These are phyloP conservation scores for Plasmodium malariae DNA, from an alignment of 169 alveolate genomes.

Conservation along the genomic window DNA sequence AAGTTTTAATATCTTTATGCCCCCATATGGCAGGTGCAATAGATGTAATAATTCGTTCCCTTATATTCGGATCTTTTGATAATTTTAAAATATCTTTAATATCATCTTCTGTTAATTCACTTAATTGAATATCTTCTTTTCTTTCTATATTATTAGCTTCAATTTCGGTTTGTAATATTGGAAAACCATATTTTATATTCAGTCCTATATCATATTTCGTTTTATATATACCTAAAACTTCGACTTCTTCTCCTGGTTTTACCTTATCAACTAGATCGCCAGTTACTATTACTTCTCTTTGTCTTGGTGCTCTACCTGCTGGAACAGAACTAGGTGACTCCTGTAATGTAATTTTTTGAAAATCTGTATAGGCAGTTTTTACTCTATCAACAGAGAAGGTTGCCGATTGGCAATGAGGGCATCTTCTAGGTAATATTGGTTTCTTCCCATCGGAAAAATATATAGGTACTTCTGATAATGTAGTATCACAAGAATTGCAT, in stretches of 20 bases:
- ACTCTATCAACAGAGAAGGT: conserved; percentile 93
- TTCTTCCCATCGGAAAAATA: conserved; percentile 84
- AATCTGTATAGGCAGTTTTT: conserved; percentile 96
- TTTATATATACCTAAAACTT: conserved; percentile 96
- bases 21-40: conserved; percentile 99
- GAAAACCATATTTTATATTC: conserved; percentile 97
- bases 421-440: conserved; percentile 89
- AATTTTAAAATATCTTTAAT: conserved; percentile 91
- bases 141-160: conserved; percentile 96
- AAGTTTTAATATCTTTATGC: conserved; percentile 94
- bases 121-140: conserved; percentile 91
- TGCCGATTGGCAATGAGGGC: conserved; percentile 94
- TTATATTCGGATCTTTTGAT: conserved; percentile 94
- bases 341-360: conserved; percentile 96
- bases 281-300: conserved; percentile 95
- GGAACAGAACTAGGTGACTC: conserved; percentile 99
- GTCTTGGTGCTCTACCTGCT: conserved; percentile 99
- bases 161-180: conserved; percentile 95
- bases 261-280: conserved; percentile 98
- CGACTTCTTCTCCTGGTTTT: conserved; percentile 99
- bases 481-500: conserved; percentile 90
- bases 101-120: conserved; percentile 96
- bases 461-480: conserved; percentile 85
- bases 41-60: conserved; percentile 94
- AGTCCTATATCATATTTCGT: conserved; percentile 94